Evolutionary conservation across 1,139 yeast species (phyloP).

Genomic region (Kurtzmaniella quercitrusa): DNA sequence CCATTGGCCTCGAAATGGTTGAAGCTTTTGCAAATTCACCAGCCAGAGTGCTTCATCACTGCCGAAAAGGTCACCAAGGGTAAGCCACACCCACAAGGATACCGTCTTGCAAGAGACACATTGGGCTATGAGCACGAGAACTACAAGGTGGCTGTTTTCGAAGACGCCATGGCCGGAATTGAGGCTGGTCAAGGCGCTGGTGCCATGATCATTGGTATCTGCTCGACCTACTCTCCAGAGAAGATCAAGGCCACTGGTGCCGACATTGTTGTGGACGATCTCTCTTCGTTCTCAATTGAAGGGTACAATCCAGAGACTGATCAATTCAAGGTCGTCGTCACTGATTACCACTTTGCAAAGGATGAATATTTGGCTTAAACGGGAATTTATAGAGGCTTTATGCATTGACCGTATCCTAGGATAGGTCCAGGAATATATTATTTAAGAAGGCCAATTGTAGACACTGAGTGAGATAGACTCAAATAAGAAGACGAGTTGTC

Average conservation of each 20-base stretch:
- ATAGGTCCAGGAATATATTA: neutral
- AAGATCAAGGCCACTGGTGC: conserved; percentile 73
- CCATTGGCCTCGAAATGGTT: conserved; percentile 80
- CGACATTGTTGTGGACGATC: conserved; percentile 72
- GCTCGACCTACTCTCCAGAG: conserved; percentile 71
- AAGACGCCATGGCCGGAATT: conserved; percentile 88
- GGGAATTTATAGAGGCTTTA: conserved; percentile 2
- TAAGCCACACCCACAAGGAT: conserved; percentile 84
- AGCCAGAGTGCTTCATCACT: conserved; percentile 73
- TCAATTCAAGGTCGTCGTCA: conserved; percentile 43
- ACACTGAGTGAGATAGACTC: no score
- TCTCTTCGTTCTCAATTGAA: conserved; percentile 45
- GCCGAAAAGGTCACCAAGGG: conserved; percentile 76
- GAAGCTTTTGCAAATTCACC: conserved; percentile 53
- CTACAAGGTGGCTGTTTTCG: conserved; percentile 66
- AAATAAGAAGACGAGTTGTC: no score
- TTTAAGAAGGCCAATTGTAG: neutral
- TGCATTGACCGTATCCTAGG: neutral
- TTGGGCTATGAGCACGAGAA: conserved; percentile 45
- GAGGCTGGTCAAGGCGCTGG: conserved; percentile 83
- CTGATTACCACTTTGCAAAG: conserved; percentile 43
- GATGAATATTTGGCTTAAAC: conserved; percentile 33
- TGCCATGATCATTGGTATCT: conserved; percentile 77
- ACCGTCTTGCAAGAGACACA: conserved; percentile 58
- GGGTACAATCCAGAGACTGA: conserved; percentile 42